A percentile compares a stretch with the other conserved stretches of the same genome.
phyloP scores from a whole-genome alignment of 495 filamentous ascomycete genomes.

The Emericellopsis terricola region DNA sequence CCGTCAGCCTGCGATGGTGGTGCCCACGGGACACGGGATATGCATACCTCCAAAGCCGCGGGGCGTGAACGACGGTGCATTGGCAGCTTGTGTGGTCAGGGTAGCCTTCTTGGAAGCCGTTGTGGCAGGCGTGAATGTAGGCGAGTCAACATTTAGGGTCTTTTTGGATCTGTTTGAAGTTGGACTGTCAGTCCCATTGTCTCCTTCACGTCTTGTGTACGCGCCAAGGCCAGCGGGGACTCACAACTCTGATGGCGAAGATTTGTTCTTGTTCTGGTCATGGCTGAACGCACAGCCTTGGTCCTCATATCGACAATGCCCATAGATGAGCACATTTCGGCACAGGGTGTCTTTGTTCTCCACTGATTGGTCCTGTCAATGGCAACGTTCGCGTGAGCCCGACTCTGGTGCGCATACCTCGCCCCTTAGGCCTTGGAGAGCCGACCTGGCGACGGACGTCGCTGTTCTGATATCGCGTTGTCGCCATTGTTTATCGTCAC shows the following conservation, averaged over 20 bases:
- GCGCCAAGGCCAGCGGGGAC: no score
- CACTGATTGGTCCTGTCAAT: no score
- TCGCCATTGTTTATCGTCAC: conserved; percentile 17
- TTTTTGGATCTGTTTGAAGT: conserved; percentile 39
- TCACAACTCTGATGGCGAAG: conserved; percentile 40
- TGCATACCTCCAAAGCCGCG: conserved; percentile 21
- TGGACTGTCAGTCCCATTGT: no score
- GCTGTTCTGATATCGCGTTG: conserved; percentile 21
- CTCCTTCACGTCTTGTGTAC: no score
- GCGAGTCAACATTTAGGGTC: conserved; percentile 86
- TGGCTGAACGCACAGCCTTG: conserved; percentile 88
- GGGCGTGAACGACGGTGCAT: conserved; percentile 84
- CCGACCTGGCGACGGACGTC: conserved; percentile 29
- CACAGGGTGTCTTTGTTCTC: conserved; percentile 72
- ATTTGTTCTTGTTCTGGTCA: conserved; percentile 42
- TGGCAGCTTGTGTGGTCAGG: conserved; percentile 72
- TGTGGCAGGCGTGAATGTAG: conserved; percentile 71
- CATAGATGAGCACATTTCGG: conserved; percentile 87
- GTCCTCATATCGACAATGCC: conserved; percentile 81
- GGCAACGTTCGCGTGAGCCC: neutral
- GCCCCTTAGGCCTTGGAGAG: conserved; percentile 31
- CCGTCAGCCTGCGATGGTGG: no score
- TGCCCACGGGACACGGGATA: no score
- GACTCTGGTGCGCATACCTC: conserved; percentile 13
- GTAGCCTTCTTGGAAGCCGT: conserved; percentile 36